A percentile compares a stretch with the other conserved stretches of the same genome.
Conservation (phyloP, 371 early-diverging fungal species). For the Mortierella sp. region DNA sequence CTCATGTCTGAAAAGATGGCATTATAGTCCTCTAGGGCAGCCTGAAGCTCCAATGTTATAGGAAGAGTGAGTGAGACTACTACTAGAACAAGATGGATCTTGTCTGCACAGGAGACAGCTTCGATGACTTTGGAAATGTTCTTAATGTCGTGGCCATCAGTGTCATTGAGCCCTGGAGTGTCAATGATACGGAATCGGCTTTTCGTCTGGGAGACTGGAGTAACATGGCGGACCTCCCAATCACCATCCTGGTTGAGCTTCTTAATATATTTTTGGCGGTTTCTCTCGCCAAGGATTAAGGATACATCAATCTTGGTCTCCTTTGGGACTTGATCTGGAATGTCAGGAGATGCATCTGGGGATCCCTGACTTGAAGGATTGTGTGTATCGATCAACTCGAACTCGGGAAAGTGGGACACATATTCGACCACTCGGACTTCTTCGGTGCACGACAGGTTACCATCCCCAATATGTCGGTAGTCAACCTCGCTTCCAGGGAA, state of each 20-base stretch:
- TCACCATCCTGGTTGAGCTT: not conserved
- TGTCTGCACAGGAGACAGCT: not conserved
- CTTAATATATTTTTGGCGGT: not conserved
- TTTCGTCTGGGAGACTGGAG: not conserved
- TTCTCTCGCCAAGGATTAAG: too few relatives aligned
- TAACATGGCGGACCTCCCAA: not conserved
- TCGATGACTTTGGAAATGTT: conserved; percentile 14
- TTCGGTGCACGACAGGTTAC: not conserved
- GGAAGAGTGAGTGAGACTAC: not conserved
- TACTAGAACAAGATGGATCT: conserved; percentile 21
- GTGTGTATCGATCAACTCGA: not conserved
- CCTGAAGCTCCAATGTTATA: not conserved
- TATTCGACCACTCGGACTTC: not conserved
- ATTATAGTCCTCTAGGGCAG: not conserved
- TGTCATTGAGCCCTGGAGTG: conserved; percentile 21
- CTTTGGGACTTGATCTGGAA: too few relatives aligned
- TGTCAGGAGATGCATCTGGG: too few relatives aligned
- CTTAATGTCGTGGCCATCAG: conserved; percentile 10
- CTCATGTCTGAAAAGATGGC: conserved; percentile 13
- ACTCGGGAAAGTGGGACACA: too few relatives aligned
- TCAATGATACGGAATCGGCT: conserved; percentile 9
- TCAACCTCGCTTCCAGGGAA: not conserved
- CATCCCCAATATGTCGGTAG: not conserved
- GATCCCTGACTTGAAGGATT: too few relatives aligned
- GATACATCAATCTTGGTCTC: too few relatives aligned